A percentile compares a stretch with the other conserved stretches of the same genome.
Evolutionary conservation across 2,329 filamentous ascomycete species (phyloP).

Genomic region (Aspergillus udagawae): DNA sequence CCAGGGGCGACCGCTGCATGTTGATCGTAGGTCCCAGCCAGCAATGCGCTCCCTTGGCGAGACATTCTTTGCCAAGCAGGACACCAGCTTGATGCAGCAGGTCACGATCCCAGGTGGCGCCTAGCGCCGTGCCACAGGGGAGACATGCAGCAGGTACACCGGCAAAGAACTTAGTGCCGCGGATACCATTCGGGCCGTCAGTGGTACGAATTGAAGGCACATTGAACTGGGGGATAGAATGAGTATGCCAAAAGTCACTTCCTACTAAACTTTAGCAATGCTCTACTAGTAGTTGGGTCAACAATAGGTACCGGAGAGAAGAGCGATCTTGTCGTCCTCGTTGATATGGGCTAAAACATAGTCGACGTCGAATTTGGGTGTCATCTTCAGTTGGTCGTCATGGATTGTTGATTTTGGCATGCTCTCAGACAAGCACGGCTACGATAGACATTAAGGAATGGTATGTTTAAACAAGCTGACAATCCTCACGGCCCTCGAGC

Average conservation of each 20-base stretch:
- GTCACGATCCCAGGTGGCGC: conserved; percentile 54
- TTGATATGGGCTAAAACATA: conserved; percentile 15
- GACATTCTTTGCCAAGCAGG: conserved; percentile 64
- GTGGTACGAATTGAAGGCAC: conserved; percentile 63
- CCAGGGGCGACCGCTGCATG: conserved; percentile 53
- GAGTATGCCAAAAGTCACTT: conserved; percentile 68
- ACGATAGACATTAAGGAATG: not conserved
- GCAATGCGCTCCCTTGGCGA: conserved; percentile 55
- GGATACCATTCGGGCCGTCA: conserved; percentile 67
- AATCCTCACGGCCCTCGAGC: not conserved
- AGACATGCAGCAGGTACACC: conserved; percentile 59
- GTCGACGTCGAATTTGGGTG: conserved; percentile 15
- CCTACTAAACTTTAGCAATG: conserved; percentile 35
- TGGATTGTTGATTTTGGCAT: not conserved
- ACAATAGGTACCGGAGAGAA: conserved; percentile 14
- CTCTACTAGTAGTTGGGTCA: not conserved
- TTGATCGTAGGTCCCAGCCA: conserved; percentile 62
- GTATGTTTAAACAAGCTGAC: not conserved
- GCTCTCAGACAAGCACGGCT: not conserved
- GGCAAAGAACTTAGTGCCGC: conserved; percentile 66
- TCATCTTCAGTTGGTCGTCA: conserved; percentile 6
- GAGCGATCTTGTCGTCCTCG: conserved; percentile 19
- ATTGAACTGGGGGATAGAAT: conserved; percentile 55
- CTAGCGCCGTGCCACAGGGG: conserved; percentile 56
- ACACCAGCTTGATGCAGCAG: conserved; percentile 56